Conservation (phyloP, 352 stramenopile genomes). For the Peronospora destructor region DNA sequence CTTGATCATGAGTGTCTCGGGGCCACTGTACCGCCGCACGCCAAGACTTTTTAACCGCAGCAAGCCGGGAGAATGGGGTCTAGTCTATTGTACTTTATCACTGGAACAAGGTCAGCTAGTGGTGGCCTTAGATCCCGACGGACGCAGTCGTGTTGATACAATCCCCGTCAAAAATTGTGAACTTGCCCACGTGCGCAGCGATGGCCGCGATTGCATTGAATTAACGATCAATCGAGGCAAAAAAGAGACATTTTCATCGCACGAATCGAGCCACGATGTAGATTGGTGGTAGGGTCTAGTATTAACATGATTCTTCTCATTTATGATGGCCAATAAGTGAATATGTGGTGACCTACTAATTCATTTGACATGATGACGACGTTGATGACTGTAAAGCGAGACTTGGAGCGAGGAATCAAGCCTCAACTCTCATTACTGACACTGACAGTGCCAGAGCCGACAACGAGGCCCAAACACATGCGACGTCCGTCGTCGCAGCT, state of each 20-base stretch:
- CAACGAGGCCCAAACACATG: slow-evolving; percentile 24
- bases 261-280: slow-evolving; percentile 79
- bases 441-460: slow-evolving; percentile 33
- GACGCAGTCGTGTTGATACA: slow-evolving; percentile 44
- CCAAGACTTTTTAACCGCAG: slow-evolving; percentile 64
- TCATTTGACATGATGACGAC: slow-evolving; percentile 58
- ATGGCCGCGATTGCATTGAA: slow-evolving; percentile 79
- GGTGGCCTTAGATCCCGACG: slow-evolving; percentile 54
- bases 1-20: slow-evolving; percentile 66
- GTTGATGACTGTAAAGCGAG: slow-evolving; percentile 67
- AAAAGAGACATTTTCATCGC: slow-evolving; percentile 80
- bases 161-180: slow-evolving; percentile 61
- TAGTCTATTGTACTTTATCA: slow-evolving; percentile 71
- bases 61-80: slow-evolving; percentile 68
- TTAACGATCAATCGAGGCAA: slow-evolving; percentile 55
- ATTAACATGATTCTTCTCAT: not conserved
- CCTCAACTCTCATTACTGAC: slow-evolving; percentile 60
- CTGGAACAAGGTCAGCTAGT: slow-evolving; percentile 58
- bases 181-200: slow-evolving; percentile 74
- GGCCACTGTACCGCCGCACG: slow-evolving; percentile 63
- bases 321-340: not conserved
- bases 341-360: too few species aligned
- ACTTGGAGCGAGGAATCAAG: slow-evolving; percentile 55
- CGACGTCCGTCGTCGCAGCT: slow-evolving; percentile 30
- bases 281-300: slow-evolving; percentile 67